phyloP scores from a whole-genome alignment of 140 eudicot genomes.

The Anethum foeniculum region DNA sequence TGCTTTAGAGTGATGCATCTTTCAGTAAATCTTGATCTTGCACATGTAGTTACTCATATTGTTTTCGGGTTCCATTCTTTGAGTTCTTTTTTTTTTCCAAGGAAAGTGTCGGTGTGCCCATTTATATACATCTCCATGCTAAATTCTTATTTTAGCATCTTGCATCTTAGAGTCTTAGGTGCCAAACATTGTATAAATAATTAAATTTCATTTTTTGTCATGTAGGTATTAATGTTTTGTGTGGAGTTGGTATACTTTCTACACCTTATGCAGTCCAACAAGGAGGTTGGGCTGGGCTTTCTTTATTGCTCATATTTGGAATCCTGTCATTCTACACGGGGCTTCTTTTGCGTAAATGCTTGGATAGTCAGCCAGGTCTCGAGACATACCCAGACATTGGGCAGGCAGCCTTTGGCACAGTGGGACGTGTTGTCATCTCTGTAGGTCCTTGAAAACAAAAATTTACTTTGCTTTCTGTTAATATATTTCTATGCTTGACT shows the following conservation, averaged over 20 bases:
- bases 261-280: constrained; percentile 83
- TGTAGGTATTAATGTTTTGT: constrained; percentile 84
- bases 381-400: constrained; percentile 98
- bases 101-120: neutral
- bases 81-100: neutral
- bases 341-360: constrained; percentile 66
- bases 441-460: constrained; percentile 32
- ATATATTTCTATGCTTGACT: neutral
- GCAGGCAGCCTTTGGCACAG: constrained; percentile 97
- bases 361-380: constrained; percentile 91
- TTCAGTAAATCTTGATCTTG: neutral
- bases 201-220: constrained; percentile 6
- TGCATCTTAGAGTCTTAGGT: neutral
- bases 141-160: neutral
- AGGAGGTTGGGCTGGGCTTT: constrained; percentile 91
- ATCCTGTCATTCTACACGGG: constrained; percentile 90
- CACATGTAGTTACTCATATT: neutral
- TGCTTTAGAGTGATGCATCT: neutral
- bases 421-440: constrained; percentile 66
- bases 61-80: neutral
- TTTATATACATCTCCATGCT: neutral
- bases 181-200: neutral
- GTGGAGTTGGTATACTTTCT: constrained; percentile 96
- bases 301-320: constrained; percentile 57
- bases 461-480: neutral